Conservation (phyloP, 164 flowering plant genomes). For the Vitis labrusca region DNA sequence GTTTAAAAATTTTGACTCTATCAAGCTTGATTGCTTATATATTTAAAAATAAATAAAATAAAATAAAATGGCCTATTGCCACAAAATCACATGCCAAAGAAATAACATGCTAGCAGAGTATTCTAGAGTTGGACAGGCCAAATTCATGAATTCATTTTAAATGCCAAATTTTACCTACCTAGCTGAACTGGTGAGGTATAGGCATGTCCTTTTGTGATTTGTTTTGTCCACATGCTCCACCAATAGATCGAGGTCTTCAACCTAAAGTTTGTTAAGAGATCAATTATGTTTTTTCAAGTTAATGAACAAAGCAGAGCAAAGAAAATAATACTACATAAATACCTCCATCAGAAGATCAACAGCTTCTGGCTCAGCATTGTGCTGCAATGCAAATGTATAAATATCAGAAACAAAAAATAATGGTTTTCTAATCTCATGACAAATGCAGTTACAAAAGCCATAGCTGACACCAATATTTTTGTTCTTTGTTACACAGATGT, state of each 20-base stretch:
- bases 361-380: slow-evolving; percentile 98
- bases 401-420: not conserved
- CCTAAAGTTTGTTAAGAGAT: slow-evolving; percentile 37
- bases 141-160: not conserved
- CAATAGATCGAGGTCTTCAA: slow-evolving; percentile 89
- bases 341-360: slow-evolving; percentile 99
- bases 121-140: not conserved
- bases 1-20: no score
- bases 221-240: slow-evolving; percentile 76
- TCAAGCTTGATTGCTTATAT: no score
- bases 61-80: not conserved
- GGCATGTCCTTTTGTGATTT: slow-evolving; percentile 86
- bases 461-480: not conserved
- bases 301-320: not conserved
- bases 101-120: not conserved
- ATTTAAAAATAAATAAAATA: no score
- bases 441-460: not conserved
- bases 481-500: not conserved
- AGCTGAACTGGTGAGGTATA: slow-evolving; percentile 82
- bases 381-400: slow-evolving; percentile 50
- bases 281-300: not conserved
- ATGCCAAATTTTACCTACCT: slow-evolving; percentile 36
- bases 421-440: not conserved
- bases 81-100: not conserved
- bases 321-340: slow-evolving; percentile 6